Percentiles rank a stretch among this genome's conserved stretches.
phyloP scores from a whole-genome alignment of 2,329 filamentous ascomycete species.

The Xylaria sp. region DNA sequence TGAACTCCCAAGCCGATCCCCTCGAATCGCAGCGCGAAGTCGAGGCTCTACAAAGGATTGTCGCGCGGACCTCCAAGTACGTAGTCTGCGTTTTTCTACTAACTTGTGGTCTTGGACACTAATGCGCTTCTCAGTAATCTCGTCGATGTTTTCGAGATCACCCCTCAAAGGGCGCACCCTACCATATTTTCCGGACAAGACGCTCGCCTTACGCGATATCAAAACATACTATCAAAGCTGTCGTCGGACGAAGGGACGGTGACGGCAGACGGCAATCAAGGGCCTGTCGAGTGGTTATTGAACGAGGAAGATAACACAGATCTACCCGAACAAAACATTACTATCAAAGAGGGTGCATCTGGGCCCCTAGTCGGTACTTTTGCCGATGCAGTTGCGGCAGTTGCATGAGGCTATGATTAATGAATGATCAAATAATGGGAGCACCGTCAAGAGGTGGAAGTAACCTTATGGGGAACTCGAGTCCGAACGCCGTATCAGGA shows the following conservation, averaged over 20 bases:
- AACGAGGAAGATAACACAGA: conserved; percentile 62
- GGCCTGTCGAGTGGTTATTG: conserved; percentile 62
- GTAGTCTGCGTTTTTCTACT: conserved; percentile 38
- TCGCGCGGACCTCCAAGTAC: conserved; percentile 72
- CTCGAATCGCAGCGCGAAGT: conserved; percentile 71
- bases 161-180: conserved; percentile 57
- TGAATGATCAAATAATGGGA: conserved; percentile 20
- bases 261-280: conserved; percentile 54
- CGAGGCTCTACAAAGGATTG: conserved; percentile 71
- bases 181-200: conserved; percentile 61
- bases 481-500: not conserved
- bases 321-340: conserved; percentile 53
- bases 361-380: conserved; percentile 68
- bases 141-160: conserved; percentile 74
- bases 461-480: not conserved
- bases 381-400: conserved; percentile 66
- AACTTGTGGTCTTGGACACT: not conserved
- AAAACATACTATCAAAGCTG: conserved; percentile 70
- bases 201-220: conserved; percentile 66
- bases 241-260: conserved; percentile 56
- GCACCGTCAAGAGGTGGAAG: conserved; percentile 5
- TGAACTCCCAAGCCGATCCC: conserved; percentile 67
- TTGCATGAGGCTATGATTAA: conserved; percentile 51
- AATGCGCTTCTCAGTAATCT: conserved; percentile 64
- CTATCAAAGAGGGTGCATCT: conserved; percentile 53